phyloP scores from a whole-genome alignment of 768 basidiomycete genomes.

The Pisolithus sp. region DNA sequence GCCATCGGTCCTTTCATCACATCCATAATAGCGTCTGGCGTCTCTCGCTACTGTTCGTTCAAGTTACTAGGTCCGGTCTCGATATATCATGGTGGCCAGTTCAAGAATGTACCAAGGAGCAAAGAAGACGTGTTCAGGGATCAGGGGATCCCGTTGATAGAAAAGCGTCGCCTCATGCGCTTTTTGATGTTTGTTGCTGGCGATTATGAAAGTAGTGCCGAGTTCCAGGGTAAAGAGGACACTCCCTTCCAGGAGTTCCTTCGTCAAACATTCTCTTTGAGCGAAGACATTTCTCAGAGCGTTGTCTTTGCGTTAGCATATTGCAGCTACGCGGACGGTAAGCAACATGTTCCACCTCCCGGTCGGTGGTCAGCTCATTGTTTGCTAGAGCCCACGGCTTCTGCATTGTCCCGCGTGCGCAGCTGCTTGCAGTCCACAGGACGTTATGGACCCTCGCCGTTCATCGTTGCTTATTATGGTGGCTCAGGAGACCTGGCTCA shows the following conservation, averaged over 20 bases:
- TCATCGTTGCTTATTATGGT: slow-evolving; percentile 93
- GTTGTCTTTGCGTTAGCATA: slow-evolving; percentile 78
- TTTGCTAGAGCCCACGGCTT: slow-evolving; percentile 54
- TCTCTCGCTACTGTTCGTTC: slow-evolving; percentile 88
- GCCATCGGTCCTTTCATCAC: slow-evolving; percentile 74
- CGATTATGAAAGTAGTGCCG: slow-evolving; percentile 61
- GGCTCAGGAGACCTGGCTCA: slow-evolving; percentile 89
- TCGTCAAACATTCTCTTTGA: slow-evolving; percentile 55
- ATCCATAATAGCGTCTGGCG: slow-evolving; percentile 73
- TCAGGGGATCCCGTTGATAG: slow-evolving; percentile 65
- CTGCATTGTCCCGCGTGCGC: slow-evolving; percentile 64
- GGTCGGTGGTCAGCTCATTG: slow-evolving; percentile 2
- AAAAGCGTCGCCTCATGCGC: slow-evolving; percentile 90
- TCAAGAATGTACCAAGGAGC: slow-evolving; percentile 73
- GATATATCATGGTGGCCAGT: slow-evolving; percentile 43
- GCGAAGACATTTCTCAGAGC: slow-evolving; percentile 46
- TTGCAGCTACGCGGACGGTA: slow-evolving; percentile 55
- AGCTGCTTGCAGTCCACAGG: slow-evolving; percentile 74
- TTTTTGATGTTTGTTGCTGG: slow-evolving; percentile 77
- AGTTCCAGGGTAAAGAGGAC: slow-evolving; percentile 51
- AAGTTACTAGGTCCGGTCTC: slow-evolving; percentile 69
- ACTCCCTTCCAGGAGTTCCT: slow-evolving; percentile 60
- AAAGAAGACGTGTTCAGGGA: slow-evolving; percentile 94
- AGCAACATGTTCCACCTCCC: slow-evolving; percentile 7
- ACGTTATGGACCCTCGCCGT: slow-evolving; percentile 81